These are phyloP conservation scores for Waitea zeae DNA, from an alignment of 1,284 basidiomycete species.

Conservation along the genomic window DNA sequence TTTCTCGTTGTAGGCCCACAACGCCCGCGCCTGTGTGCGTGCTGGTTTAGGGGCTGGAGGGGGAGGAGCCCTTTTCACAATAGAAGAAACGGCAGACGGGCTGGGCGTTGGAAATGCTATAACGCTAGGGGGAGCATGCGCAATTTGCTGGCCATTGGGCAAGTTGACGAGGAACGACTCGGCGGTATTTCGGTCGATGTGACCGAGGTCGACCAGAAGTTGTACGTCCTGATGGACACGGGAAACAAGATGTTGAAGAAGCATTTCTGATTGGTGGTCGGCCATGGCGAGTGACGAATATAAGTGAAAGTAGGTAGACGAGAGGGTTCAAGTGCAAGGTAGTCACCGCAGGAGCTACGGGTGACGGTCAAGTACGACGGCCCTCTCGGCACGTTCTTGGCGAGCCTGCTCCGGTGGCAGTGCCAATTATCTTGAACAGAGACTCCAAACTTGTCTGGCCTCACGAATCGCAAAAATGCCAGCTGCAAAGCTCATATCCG, in stretches of 20 bases:
- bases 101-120: neutral
- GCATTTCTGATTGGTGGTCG: too few relatives aligned
- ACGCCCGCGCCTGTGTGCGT: slow-evolving; percentile 22
- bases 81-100: neutral
- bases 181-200: neutral
- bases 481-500: slow-evolving; percentile 19
- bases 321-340: too few relatives aligned
- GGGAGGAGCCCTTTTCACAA: slow-evolving; percentile 7
- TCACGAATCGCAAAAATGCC: too few relatives aligned
- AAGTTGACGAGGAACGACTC: slow-evolving; percentile 9
- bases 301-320: too few relatives aligned
- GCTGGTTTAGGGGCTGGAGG: slow-evolving; percentile 13
- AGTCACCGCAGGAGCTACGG: too few relatives aligned
- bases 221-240: neutral
- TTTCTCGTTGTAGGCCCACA: slow-evolving; percentile 52
- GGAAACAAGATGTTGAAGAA: too few relatives aligned
- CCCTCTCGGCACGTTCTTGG: too few relatives aligned
- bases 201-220: neutral
- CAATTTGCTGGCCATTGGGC: neutral
- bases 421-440: too few relatives aligned
- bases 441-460: too few relatives aligned
- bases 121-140: neutral
- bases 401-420: too few relatives aligned
- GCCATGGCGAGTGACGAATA: too few relatives aligned
- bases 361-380: too few relatives aligned